A percentile compares a stretch with the other conserved stretches of the same genome.
Evolutionary conservation across 2,329 filamentous ascomycete species (phyloP).

Genomic region (Sarocladiaceae sp.): DNA sequence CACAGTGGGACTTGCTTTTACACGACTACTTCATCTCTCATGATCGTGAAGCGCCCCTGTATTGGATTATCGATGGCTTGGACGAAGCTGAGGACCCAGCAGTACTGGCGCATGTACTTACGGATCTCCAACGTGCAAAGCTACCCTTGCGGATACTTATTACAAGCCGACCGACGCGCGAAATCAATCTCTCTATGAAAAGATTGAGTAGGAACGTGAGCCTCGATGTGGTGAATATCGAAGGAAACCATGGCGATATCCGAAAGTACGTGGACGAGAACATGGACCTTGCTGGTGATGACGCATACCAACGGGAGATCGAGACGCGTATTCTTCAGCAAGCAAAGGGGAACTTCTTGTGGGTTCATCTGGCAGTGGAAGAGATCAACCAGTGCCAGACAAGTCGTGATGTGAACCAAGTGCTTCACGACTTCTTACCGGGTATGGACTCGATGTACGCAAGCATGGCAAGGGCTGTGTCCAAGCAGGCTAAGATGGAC

Average conservation of each 20-base stretch:
- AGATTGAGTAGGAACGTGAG: neutral
- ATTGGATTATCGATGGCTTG: conserved; percentile 32
- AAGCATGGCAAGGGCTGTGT: neutral
- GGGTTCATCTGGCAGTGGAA: conserved; percentile 23
- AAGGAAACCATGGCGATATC: conserved; percentile 1
- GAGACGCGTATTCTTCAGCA: conserved; percentile 12
- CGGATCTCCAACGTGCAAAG: conserved; percentile 16
- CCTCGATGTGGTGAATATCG: neutral
- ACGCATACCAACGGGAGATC: conserved; percentile 1
- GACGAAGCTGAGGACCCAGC: conserved; percentile 25
- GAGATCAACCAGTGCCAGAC: conserved; percentile 18
- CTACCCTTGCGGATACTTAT: conserved; percentile 12
- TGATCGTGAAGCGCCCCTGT: conserved; percentile 17
- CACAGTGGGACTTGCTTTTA: conserved; percentile 28
- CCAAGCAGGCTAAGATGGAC: neutral
- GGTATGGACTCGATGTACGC: neutral
- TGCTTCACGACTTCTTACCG: neutral
- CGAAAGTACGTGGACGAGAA: neutral
- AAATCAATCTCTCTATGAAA: conserved; percentile 15
- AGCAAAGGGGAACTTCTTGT: conserved; percentile 26
- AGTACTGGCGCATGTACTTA: conserved; percentile 10
- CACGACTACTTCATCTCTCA: conserved; percentile 21
- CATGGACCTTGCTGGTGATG: neutral
- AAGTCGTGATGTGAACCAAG: neutral
- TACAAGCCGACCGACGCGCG: conserved; percentile 1